These are phyloP conservation scores for Hermanozyma aechmeae DNA, from an alignment of 805 yeast genomes.

Conservation along the genomic window DNA sequence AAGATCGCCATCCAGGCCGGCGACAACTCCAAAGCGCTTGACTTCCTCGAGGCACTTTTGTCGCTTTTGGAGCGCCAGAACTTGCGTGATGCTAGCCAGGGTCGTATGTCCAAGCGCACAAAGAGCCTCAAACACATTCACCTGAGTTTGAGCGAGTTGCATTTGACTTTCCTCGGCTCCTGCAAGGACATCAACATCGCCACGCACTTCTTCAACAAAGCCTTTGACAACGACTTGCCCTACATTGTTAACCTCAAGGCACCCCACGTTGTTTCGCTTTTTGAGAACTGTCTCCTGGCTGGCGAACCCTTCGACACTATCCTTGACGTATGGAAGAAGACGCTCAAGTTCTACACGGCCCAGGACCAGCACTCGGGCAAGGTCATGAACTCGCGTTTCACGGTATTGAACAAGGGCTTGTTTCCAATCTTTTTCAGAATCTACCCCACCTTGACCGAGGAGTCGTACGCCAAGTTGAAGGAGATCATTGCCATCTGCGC, in stretches of 20 bases:
- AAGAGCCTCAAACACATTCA: too few species aligned
- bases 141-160: constrained; percentile 65
- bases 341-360: constrained; percentile 41
- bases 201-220: constrained; percentile 65
- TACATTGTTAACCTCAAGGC: constrained; percentile 64
- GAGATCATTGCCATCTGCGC: constrained; percentile 48
- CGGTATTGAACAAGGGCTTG: constrained; percentile 62
- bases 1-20: constrained; percentile 60
- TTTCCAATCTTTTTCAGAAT: constrained; percentile 58
- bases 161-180: constrained; percentile 68
- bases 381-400: constrained; percentile 59
- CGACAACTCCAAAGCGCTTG: constrained; percentile 57
- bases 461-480: constrained; percentile 50
- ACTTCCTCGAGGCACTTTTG: constrained; percentile 52
- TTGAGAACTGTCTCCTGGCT: constrained; percentile 50
- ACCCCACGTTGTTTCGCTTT: constrained; percentile 57
- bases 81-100: too few species aligned
- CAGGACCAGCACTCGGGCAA: constrained; percentile 31
- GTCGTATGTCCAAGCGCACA: too few species aligned
- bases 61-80: constrained; percentile 42
- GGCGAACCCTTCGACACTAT: constrained; percentile 51
- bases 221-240: constrained; percentile 61
- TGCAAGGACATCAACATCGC: constrained; percentile 68
- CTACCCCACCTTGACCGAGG: constrained; percentile 40
- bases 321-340: constrained; percentile 52